Evolutionary conservation across 75 land plant genomes (phyloP).

Genomic region (Picea glauca): DNA sequence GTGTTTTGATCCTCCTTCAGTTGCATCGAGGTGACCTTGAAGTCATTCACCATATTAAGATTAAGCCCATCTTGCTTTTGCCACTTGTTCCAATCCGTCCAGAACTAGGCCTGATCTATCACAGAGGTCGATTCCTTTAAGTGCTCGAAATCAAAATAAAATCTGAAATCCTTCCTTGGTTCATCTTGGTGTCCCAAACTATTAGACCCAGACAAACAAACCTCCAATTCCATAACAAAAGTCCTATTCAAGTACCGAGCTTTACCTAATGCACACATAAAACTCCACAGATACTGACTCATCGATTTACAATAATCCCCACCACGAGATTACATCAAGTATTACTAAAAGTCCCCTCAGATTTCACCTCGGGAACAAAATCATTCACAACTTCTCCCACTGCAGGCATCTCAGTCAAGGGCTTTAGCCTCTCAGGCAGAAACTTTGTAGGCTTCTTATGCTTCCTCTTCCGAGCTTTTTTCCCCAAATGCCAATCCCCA

Average conservation of each 20-base stretch:
- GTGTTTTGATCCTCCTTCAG: conserved; percentile 54
- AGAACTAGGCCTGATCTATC: conserved; percentile 68
- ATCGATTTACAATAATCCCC: conserved; percentile 89
- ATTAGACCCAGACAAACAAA: conserved; percentile 69
- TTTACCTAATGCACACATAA: conserved; percentile 84
- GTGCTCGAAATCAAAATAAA: conserved; percentile 90
- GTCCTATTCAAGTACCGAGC: conserved; percentile 90
- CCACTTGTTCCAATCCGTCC: conserved; percentile 68
- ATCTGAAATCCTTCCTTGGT: conserved; percentile 83
- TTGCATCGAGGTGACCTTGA: conserved; percentile 58
- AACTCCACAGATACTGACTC: conserved; percentile 87
- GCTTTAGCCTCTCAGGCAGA: conserved; percentile 4
- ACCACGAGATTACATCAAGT: conserved; percentile 62
- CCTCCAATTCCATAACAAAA: conserved; percentile 70
- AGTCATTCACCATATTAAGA: conserved; percentile 53
- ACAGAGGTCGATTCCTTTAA: conserved; percentile 62
- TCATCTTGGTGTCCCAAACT: conserved; percentile 59
- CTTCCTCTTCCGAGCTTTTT: conserved; percentile 62
- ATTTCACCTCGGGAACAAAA: conserved; percentile 47
- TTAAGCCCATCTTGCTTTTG: conserved; percentile 43
- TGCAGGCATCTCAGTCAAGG: conserved; percentile 17
- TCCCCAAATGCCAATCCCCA: conserved; percentile 87
- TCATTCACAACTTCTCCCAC: conserved; percentile 63
- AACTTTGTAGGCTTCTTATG: conserved; percentile 8
- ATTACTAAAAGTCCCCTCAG: conserved; percentile 44